Conservation (phyloP, 257 asterid species). For the Gynochthodes officinalis region DNA sequence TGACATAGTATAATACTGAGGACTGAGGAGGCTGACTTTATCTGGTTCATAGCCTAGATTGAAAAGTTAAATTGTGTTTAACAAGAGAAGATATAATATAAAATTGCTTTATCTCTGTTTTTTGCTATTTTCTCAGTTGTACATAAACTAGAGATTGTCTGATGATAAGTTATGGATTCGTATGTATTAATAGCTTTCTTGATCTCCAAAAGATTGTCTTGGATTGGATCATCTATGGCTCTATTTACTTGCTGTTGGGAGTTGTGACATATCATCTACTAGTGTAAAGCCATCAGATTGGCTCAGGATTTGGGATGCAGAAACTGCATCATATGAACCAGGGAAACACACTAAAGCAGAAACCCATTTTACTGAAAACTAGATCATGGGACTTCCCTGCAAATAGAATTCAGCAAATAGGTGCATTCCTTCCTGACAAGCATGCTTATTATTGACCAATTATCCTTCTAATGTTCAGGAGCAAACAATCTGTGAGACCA, state of each 20-base stretch:
- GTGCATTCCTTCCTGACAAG: too few relatives aligned
- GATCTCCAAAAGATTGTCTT: neutral
- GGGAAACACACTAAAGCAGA: neutral
- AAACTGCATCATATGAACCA: neutral
- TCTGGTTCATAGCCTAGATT: neutral
- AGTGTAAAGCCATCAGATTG: neutral
- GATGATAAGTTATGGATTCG: neutral
- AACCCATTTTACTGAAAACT: neutral
- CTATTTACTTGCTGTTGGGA: neutral
- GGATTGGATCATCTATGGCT: neutral
- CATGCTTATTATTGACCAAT: neutral
- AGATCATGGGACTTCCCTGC: neutral
- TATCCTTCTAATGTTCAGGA: conserved; percentile 16
- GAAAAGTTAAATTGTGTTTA: neutral
- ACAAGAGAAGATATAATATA: neutral
- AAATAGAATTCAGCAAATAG: neutral
- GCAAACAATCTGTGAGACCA: conserved; percentile 35
- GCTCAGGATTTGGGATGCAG: neutral
- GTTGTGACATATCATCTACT: neutral
- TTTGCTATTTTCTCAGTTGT: neutral
- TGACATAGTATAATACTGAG: neutral
- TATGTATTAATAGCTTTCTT: neutral
- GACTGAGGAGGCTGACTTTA: neutral
- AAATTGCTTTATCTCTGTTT: neutral
- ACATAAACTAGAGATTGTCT: neutral